A percentile compares a stretch with the other conserved stretches of the same genome.
phyloP scores from a whole-genome alignment of 768 basidiomycete species.

The Pleurotus citrinopileatus region DNA sequence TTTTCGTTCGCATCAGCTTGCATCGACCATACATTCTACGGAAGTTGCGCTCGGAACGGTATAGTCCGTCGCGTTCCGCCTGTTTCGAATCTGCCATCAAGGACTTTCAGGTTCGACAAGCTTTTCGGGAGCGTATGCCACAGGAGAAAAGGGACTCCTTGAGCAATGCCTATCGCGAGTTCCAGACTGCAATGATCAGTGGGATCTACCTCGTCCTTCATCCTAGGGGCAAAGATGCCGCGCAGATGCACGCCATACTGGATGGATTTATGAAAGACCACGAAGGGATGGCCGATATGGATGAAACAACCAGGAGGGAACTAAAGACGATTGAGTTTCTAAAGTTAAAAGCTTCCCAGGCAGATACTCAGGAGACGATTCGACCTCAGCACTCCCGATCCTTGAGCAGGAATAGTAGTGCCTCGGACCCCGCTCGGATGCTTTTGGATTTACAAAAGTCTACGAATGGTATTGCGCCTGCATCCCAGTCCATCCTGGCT shows the following conservation, averaged over 20 bases:
- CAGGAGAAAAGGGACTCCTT: constrained; percentile 67
- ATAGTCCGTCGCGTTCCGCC: constrained; percentile 74
- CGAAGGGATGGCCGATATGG: constrained; percentile 62
- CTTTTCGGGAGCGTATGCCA: constrained; percentile 58
- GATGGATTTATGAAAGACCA: constrained; percentile 76
- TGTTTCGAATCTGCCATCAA: constrained; percentile 91
- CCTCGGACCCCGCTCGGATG: constrained; percentile 43
- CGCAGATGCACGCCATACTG: constrained; percentile 74
- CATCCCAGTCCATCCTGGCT: constrained; percentile 20
- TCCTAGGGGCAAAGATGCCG: constrained; percentile 66
- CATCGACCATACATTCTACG: constrained; percentile 89
- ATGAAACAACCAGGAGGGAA: constrained; percentile 80
- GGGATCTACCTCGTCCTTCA: constrained; percentile 84
- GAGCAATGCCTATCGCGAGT: constrained; percentile 82
- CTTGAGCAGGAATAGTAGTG: constrained; percentile 19
- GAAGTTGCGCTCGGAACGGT: constrained; percentile 75
- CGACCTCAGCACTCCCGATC: not conserved
- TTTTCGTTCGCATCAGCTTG: constrained; percentile 80
- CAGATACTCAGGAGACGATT: constrained; percentile 29
- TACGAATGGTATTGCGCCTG: constrained; percentile 16
- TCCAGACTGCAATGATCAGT: constrained; percentile 87
- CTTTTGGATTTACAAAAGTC: constrained; percentile 46
- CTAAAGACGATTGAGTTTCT: constrained; percentile 84
- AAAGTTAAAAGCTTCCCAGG: constrained; percentile 62
- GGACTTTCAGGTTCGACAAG: constrained; percentile 77